These are phyloP conservation scores for Penicillium sp. DNA, from an alignment of 2,329 filamentous ascomycete genomes.

Conservation along the genomic window DNA sequence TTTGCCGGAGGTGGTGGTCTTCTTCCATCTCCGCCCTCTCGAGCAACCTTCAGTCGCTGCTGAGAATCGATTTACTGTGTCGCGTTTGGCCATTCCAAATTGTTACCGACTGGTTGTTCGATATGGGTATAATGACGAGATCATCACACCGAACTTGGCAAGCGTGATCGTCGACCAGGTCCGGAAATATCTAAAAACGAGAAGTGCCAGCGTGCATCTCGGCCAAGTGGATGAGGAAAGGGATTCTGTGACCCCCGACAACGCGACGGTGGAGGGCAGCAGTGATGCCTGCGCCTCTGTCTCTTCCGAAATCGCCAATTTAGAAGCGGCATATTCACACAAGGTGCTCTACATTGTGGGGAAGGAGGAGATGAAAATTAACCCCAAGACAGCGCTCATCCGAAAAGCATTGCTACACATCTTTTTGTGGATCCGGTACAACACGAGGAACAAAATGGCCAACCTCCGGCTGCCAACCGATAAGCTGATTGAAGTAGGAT, in stretches of 20 bases:
- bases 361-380: neutral
- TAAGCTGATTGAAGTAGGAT: neutral
- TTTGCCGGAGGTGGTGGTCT: neutral
- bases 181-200: neutral
- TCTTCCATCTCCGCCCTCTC: neutral
- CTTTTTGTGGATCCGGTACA: neutral
- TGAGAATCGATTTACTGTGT: neutral
- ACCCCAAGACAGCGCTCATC: neutral
- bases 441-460: neutral
- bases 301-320: neutral
- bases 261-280: neutral
- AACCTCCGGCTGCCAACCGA: neutral
- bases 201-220: neutral
- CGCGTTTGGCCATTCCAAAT: neutral
- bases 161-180: neutral
- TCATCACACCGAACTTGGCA: neutral
- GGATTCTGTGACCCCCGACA: neutral
- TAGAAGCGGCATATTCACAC: neutral
- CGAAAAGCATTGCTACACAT: neutral
- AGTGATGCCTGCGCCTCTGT: neutral
- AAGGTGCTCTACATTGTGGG: neutral
- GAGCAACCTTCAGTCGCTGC: neutral
- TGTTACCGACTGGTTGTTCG: constrained; percentile 1
- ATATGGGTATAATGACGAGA: neutral
- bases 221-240: neutral